Conservation (phyloP, 2,329 filamentous ascomycete species). For the Onygena corvina region DNA sequence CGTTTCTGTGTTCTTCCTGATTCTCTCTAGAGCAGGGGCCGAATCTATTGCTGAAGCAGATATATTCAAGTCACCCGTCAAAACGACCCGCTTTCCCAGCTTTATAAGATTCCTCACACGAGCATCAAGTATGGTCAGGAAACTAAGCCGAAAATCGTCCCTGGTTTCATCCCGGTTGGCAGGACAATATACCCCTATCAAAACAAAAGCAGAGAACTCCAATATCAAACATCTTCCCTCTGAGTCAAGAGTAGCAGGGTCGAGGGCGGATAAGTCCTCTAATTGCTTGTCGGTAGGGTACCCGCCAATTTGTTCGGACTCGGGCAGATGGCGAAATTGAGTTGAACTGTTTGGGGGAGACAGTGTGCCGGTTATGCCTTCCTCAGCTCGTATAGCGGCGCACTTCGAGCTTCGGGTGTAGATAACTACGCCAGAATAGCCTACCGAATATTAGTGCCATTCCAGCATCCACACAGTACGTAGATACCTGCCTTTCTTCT, state of each 20-base stretch:
- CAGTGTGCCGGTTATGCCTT: constrained; percentile 78
- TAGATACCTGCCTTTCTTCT: constrained; percentile 66
- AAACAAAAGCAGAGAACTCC: constrained; percentile 88
- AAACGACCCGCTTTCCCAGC: constrained; percentile 70
- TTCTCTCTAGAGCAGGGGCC: constrained; percentile 57
- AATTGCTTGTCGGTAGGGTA: constrained; percentile 66
- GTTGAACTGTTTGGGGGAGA: constrained; percentile 58
- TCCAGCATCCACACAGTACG: not conserved
- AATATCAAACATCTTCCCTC: constrained; percentile 85
- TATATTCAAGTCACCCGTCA: constrained; percentile 85
- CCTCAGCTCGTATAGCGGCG: constrained; percentile 77
- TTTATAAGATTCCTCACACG: constrained; percentile 72
- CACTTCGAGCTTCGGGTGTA: constrained; percentile 85
- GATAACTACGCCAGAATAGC: constrained; percentile 89
- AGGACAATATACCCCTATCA: constrained; percentile 85
- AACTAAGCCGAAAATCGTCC: constrained; percentile 69
- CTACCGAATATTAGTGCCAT: constrained; percentile 36
- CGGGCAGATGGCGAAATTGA: constrained; percentile 62
- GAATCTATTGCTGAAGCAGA: constrained; percentile 58
- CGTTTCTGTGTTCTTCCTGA: constrained; percentile 57
- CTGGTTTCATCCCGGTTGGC: constrained; percentile 76
- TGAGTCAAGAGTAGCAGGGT: constrained; percentile 65
- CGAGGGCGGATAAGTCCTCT: constrained; percentile 43
- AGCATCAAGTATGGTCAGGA: constrained; percentile 66
- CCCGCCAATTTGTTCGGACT: constrained; percentile 69